Percentiles rank a stretch among this genome's conserved stretches.
Evolutionary conservation across 23 red algal genomes (phyloP).

Genomic region (Gracilaria domingensis): DNA sequence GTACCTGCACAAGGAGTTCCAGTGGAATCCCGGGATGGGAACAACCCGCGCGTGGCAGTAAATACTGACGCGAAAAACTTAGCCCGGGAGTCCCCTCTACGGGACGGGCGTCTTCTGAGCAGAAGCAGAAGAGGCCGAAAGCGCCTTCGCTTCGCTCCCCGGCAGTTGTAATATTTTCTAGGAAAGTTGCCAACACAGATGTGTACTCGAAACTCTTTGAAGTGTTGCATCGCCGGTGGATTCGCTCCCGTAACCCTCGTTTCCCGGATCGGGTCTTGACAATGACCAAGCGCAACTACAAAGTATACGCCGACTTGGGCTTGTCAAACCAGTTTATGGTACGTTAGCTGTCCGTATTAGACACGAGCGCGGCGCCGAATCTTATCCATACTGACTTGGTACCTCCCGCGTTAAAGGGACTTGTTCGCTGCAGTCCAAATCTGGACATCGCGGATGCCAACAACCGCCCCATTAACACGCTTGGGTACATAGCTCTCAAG

Average conservation of each 20-base stretch:
- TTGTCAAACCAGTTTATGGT: neutral
- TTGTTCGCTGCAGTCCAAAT: neutral
- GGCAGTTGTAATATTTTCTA: neutral
- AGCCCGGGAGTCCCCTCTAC: neutral
- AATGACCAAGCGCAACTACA: conserved; percentile 4
- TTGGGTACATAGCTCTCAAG: neutral
- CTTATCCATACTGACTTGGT: neutral
- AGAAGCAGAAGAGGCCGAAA: neutral
- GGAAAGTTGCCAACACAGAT: neutral
- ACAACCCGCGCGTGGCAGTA: too few species aligned
- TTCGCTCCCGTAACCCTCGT: neutral
- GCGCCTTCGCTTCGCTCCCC: neutral
- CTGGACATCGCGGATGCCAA: conserved; percentile 7
- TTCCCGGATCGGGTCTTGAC: neutral
- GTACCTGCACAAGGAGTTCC: too few species aligned
- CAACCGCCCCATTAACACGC: too few species aligned
- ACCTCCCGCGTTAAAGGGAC: too few species aligned
- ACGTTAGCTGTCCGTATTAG: neutral
- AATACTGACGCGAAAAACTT: too few species aligned
- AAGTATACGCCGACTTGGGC: conserved; percentile 2
- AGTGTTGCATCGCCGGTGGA: neutral
- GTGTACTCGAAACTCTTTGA: neutral
- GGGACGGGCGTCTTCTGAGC: neutral
- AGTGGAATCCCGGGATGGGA: too few species aligned
- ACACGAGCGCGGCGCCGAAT: conserved; percentile 7